Conservation (phyloP, 169 alveolate species). For the Eimeria necatrix region DNA sequence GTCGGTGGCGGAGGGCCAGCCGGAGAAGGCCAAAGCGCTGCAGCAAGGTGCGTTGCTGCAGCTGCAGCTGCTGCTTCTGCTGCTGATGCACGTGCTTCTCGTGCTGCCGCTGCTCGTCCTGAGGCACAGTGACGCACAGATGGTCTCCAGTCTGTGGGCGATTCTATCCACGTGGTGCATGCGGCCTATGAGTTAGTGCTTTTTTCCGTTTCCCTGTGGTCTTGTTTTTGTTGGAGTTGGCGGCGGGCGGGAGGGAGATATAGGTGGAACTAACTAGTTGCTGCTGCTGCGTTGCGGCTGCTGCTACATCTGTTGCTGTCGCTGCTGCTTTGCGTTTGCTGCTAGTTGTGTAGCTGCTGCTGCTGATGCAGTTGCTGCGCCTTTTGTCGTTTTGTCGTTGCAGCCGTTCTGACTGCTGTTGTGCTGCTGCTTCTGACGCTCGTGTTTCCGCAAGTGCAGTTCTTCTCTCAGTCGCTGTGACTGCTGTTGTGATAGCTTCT, state of each 20-base stretch:
- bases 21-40: background rate
- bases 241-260: no score
- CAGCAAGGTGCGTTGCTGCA: conserved; percentile 4
- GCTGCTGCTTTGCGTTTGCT: background rate
- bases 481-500: no score
- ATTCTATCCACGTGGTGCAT: background rate
- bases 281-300: background rate
- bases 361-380: background rate
- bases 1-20: background rate
- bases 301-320: background rate
- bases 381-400: background rate
- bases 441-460: no score
- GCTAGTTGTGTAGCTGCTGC: background rate
- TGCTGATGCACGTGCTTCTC: background rate
- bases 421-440: background rate
- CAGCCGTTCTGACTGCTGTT: background rate
- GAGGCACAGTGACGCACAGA: background rate
- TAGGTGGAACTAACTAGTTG: background rate
- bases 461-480: no score
- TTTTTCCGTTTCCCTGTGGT: background rate
- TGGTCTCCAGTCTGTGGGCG: no score
- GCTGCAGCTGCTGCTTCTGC: background rate
- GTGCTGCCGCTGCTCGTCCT: background rate
- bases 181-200: background rate
- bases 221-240: background rate